phyloP scores from a whole-genome alignment of 1,284 basidiomycete species.

The Trametes polyzona region DNA sequence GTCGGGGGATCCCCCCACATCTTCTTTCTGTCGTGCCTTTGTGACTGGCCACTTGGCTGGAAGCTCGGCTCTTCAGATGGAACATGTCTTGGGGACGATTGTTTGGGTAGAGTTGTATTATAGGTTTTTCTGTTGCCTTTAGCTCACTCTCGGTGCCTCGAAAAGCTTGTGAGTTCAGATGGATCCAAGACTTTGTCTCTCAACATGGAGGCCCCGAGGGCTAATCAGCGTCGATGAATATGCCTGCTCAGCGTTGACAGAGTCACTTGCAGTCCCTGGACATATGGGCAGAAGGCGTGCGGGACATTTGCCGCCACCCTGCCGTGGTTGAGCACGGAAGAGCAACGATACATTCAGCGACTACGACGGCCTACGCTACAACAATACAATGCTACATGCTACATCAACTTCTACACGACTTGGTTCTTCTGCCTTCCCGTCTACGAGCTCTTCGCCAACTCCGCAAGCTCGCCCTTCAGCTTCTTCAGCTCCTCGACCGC shows the following conservation, averaged over 20 bases:
- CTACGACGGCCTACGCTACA: not conserved
- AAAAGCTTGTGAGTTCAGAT: too few species aligned
- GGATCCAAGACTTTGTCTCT: too few species aligned
- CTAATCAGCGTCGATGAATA: too few species aligned
- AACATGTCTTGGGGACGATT: too few species aligned
- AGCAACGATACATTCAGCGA: not conserved
- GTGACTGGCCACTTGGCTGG: slow-evolving; percentile 8
- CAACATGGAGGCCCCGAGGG: too few species aligned
- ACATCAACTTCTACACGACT: not conserved
- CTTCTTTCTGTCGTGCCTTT: slow-evolving; percentile 16
- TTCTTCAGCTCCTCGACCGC: slow-evolving; percentile 55
- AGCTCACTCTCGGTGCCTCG: too few species aligned
- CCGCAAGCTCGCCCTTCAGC: slow-evolving; percentile 69
- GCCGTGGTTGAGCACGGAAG: not conserved
- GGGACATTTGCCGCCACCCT: too few species aligned
- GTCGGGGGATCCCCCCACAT: slow-evolving; percentile 12
- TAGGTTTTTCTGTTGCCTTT: too few species aligned
- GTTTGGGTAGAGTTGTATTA: not conserved
- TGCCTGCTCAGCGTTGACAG: too few species aligned
- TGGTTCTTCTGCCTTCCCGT: not conserved
- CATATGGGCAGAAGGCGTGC: too few species aligned
- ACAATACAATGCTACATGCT: slow-evolving; percentile 5
- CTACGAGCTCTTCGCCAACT: slow-evolving; percentile 29
- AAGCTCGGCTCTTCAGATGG: slow-evolving; percentile 8
- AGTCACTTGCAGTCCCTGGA: too few species aligned